Percentiles rank a stretch among this genome's conserved stretches.
phyloP scores from a whole-genome alignment of 495 filamentous ascomycete genomes.

The Penicillium atrosanguineum region DNA sequence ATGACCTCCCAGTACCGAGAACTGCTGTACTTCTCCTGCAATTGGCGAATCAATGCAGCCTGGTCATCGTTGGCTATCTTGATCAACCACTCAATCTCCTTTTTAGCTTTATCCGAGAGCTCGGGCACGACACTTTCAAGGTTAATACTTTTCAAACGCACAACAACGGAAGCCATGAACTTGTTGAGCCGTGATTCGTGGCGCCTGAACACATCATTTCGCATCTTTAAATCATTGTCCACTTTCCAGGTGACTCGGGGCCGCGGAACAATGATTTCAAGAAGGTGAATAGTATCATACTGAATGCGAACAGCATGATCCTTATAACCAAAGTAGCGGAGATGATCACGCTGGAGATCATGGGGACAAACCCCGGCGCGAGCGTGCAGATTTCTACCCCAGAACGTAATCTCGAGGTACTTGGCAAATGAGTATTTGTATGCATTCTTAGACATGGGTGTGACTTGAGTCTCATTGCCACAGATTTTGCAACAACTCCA shows the following conservation, averaged over 20 bases:
- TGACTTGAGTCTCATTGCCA: slow-evolving; percentile 80
- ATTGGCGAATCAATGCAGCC: slow-evolving; percentile 61
- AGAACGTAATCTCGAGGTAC: slow-evolving; percentile 94
- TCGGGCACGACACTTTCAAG: slow-evolving; percentile 86
- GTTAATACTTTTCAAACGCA: slow-evolving; percentile 81
- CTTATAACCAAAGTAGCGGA: slow-evolving; percentile 87
- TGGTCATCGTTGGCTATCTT: slow-evolving; percentile 82
- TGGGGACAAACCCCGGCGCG: slow-evolving; percentile 85
- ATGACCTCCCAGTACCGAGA: slow-evolving; percentile 97
- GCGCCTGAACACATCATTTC: slow-evolving; percentile 83
- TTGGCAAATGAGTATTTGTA: slow-evolving; percentile 99
- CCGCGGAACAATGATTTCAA: slow-evolving; percentile 94
- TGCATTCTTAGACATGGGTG: slow-evolving; percentile 90
- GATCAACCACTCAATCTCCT: slow-evolving; percentile 71
- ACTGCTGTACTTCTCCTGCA: slow-evolving; percentile 86
- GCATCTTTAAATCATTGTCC: slow-evolving; percentile 83
- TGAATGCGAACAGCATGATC: slow-evolving; percentile 84
- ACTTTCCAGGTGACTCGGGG: slow-evolving; percentile 95
- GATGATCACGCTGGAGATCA: slow-evolving; percentile 86
- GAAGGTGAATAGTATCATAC: slow-evolving; percentile 84
- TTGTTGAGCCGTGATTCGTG: slow-evolving; percentile 75
- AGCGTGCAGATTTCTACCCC: slow-evolving; percentile 79
- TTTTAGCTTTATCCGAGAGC: slow-evolving; percentile 73
- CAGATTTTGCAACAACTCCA: slow-evolving; percentile 96
- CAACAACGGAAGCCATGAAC: slow-evolving; percentile 83